Percentiles rank a stretch among this genome's conserved stretches.
Evolutionary conservation across 179 eudicot genomes (phyloP).

Genomic region (Amaranthus tricolor): DNA sequence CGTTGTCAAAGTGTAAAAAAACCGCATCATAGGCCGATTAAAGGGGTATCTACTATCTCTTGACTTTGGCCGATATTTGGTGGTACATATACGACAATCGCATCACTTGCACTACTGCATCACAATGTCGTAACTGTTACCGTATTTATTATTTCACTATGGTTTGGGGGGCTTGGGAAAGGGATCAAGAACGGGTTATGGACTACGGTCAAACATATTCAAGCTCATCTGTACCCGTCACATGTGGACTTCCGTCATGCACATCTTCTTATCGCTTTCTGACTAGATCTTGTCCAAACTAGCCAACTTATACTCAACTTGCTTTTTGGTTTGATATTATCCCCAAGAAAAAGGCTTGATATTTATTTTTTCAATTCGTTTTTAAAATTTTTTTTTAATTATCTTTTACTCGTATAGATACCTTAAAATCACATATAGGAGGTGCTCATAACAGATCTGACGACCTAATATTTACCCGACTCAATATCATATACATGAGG

Average conservation of each 20-base stretch:
- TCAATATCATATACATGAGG: too few species aligned
- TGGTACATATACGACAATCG: too few species aligned
- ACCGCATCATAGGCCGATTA: too few species aligned
- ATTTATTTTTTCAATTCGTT: too few species aligned
- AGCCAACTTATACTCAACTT: slow-evolving; percentile 12
- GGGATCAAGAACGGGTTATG: slow-evolving; percentile 6
- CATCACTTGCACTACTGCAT: too few species aligned
- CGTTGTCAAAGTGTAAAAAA: too few species aligned
- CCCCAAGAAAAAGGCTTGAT: background rate
- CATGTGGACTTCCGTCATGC: slow-evolving; percentile 38
- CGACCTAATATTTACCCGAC: too few species aligned
- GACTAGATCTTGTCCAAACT: slow-evolving; percentile 25
- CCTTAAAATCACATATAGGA: background rate
- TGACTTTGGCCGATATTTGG: background rate
- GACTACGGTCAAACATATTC: slow-evolving; percentile 21
- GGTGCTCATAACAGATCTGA: too few species aligned
- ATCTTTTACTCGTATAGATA: background rate
- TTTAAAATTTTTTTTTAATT: background rate
- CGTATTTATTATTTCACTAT: too few species aligned
- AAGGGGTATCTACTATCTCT: background rate
- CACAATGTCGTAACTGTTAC: too few species aligned
- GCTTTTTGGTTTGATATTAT: slow-evolving; percentile 4
- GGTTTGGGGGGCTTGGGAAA: slow-evolving; percentile 9
- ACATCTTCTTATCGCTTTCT: slow-evolving; percentile 36
- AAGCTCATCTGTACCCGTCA: slow-evolving; percentile 29